A percentile compares a stretch with the other conserved stretches of the same genome.
Conservation (phyloP, 2,329 filamentous ascomycete genomes). For the Botrytis porri region DNA sequence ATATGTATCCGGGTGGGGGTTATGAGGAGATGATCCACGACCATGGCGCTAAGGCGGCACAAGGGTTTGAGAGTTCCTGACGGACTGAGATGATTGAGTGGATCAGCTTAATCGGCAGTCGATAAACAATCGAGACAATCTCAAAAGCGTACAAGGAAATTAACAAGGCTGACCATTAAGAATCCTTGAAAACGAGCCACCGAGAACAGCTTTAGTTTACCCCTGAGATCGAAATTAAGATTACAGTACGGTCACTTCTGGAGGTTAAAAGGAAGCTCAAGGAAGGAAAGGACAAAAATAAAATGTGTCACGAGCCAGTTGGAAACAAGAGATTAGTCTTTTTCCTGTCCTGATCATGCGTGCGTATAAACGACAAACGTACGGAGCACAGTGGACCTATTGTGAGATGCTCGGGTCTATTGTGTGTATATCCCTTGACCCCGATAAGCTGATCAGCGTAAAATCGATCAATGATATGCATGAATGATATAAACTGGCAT, state of each 20-base stretch:
- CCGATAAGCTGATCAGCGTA: constrained; percentile 11
- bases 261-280: constrained; percentile 13
- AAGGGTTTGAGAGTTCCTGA: constrained; percentile 8
- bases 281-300: constrained; percentile 11
- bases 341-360: background rate
- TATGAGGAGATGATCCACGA: constrained; percentile 13
- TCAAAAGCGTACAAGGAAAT: constrained; percentile 1
- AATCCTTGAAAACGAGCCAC: constrained; percentile 1
- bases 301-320: constrained; percentile 12
- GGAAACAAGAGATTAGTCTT: background rate
- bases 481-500: constrained; percentile 6
- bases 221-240: constrained; percentile 23
- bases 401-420: background rate
- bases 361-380: background rate
- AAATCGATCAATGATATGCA: constrained; percentile 12
- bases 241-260: constrained; percentile 4
- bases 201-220: constrained; percentile 17
- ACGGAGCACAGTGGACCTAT: background rate
- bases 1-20: constrained; percentile 14
- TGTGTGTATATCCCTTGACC: background rate
- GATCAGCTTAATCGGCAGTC: constrained; percentile 16
- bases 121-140: constrained; percentile 23
- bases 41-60: constrained; percentile 15
- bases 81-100: constrained; percentile 10
- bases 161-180: constrained; percentile 19